phyloP scores from a whole-genome alignment of 768 basidiomycete species.

The Tylopilus subfusipes region DNA sequence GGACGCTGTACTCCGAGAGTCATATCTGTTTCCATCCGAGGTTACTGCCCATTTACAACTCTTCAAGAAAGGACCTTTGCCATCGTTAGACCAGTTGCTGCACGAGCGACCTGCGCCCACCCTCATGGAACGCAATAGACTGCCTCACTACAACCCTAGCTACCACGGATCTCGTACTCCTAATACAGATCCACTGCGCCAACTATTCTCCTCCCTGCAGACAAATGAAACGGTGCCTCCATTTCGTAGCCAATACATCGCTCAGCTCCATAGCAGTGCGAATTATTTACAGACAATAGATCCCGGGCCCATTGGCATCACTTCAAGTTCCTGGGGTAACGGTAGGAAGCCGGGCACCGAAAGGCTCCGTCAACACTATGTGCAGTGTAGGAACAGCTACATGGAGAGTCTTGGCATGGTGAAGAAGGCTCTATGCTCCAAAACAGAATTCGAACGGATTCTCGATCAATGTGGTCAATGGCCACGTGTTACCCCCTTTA shows the following conservation, averaged over 20 bases:
- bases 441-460: slow-evolving; percentile 9
- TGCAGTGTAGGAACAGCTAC: not conserved
- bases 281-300: not conserved
- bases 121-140: not conserved
- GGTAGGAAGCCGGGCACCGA: slow-evolving; percentile 24
- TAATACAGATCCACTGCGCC: not conserved
- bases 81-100: not conserved
- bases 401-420: not conserved
- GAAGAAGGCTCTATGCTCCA: slow-evolving; percentile 7
- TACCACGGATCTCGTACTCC: too few relatives aligned
- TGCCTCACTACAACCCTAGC: not conserved
- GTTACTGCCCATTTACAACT: too few relatives aligned
- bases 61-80: too few relatives aligned
- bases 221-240: too few relatives aligned
- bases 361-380: not conserved
- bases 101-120: not conserved
- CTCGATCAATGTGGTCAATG: slow-evolving; percentile 29
- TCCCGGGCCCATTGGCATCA: not conserved
- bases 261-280: not conserved
- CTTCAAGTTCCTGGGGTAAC: not conserved
- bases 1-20: too few relatives aligned
- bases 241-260: not conserved
- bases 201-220: not conserved
- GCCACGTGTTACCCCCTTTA: slow-evolving; percentile 32
- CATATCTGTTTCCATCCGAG: not conserved